Percentiles rank a stretch among this genome's conserved stretches.
These are phyloP conservation scores for Macrolepiota albuminosa DNA, from an alignment of 768 basidiomycete genomes.

Conservation along the genomic window DNA sequence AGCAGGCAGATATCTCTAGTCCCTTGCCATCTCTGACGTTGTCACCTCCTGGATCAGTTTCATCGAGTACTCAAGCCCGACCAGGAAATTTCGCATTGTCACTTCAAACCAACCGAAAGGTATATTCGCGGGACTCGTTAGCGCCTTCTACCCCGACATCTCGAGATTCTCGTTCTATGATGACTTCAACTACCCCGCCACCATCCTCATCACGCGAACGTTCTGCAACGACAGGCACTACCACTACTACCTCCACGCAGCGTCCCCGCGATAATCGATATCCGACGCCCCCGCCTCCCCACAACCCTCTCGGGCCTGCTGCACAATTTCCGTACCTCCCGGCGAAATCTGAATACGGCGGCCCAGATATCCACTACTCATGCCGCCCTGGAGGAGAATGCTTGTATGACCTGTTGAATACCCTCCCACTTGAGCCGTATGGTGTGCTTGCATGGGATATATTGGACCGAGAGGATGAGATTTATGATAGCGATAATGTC, in stretches of 20 bases:
- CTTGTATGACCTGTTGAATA: conserved; percentile 60
- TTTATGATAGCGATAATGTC: conserved; percentile 68
- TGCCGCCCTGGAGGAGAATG: conserved; percentile 64
- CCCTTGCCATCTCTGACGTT: conserved; percentile 12
- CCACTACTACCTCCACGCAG: conserved; percentile 2
- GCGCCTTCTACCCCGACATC: background rate
- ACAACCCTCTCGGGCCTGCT: conserved; percentile 47
- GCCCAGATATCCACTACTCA: conserved; percentile 47
- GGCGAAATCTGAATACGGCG: conserved; percentile 40
- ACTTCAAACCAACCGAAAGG: background rate
- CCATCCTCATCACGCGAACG: conserved; percentile 11
- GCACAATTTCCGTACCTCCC: conserved; percentile 48
- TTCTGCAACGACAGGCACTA: conserved; percentile 9
- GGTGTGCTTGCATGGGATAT: conserved; percentile 69
- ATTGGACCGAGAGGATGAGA: conserved; percentile 69
- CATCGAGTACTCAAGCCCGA: background rate
- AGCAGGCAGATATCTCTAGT: background rate
- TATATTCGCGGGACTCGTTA: background rate
- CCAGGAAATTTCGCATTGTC: background rate
- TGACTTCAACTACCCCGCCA: background rate
- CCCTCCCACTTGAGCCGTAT: conserved; percentile 53
- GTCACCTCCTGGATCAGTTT: conserved; percentile 2
- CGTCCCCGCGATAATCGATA: conserved; percentile 18
- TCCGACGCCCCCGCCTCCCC: conserved; percentile 36
- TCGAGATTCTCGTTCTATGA: conserved; percentile 7